A percentile compares a stretch with the other conserved stretches of the same genome.
These are phyloP conservation scores for Pythium plurisporium DNA, from an alignment of 352 stramenopile genomes.

Conservation along the genomic window DNA sequence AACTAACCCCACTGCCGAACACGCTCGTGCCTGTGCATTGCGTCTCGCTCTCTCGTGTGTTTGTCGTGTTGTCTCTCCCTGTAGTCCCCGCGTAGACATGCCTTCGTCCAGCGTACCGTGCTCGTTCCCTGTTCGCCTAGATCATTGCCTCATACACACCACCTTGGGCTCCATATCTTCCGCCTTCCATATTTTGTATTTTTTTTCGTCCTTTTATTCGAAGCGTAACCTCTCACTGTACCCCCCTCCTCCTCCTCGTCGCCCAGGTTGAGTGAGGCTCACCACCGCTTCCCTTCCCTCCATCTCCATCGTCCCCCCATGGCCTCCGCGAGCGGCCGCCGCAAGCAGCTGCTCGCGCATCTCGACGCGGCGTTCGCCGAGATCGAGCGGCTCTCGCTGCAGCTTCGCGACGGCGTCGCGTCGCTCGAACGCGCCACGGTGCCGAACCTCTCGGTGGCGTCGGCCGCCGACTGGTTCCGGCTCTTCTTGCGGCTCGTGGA, in stretches of 20 bases:
- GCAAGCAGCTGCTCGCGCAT: constrained; percentile 39
- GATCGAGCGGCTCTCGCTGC: constrained; percentile 37
- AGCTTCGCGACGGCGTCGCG: constrained; percentile 39
- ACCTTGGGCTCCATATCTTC: constrained; percentile 11
- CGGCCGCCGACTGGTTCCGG: constrained; percentile 52
- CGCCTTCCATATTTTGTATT: not conserved
- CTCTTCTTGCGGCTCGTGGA: constrained; percentile 72
- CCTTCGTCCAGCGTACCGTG: no score
- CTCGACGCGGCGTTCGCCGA: constrained; percentile 42
- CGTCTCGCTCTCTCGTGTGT: not conserved
- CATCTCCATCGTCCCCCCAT: not conserved
- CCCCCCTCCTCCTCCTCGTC: not conserved
- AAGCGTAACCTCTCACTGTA: constrained; percentile 2
- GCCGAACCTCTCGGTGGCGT: constrained; percentile 34
- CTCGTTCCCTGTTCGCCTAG: no score
- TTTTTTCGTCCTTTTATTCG: not conserved
- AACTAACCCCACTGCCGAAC: constrained; percentile 1
- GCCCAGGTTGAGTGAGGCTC: not conserved
- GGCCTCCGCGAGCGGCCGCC: constrained; percentile 4
- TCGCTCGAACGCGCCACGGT: constrained; percentile 33
- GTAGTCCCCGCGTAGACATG: constrained; percentile 2
- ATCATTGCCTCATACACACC: no score
- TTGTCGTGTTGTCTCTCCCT: not conserved
- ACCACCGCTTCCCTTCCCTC: not conserved
- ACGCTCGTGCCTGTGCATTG: not conserved